phyloP scores from a whole-genome alignment of 805 yeast genomes.

The Zygoascus ofunaensis region DNA sequence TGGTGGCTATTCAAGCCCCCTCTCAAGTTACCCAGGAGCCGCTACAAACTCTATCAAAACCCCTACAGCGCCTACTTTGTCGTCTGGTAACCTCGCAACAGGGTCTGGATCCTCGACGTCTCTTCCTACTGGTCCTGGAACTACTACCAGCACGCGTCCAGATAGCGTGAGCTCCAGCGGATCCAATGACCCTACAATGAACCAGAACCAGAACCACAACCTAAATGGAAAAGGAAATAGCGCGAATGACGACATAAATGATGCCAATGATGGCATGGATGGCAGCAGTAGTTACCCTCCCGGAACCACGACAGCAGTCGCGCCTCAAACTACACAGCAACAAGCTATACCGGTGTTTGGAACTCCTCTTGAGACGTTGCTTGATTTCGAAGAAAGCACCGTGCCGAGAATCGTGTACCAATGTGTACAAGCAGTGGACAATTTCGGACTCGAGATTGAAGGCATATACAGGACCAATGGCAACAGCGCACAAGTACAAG shows the following conservation, averaged over 20 bases:
- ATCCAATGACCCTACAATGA: not conserved
- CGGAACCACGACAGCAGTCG: conserved; percentile 22
- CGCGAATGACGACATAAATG: no score
- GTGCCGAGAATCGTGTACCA: conserved; percentile 86
- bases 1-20: not conserved
- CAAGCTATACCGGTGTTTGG: conserved; percentile 56
- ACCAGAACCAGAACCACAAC: not conserved
- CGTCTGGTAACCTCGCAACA: not conserved
- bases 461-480: conserved; percentile 88
- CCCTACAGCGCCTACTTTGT: not conserved
- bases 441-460: conserved; percentile 73
- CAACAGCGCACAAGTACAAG: conserved; percentile 62
- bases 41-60: not conserved
- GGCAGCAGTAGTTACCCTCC: conserved; percentile 25
- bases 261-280: no score
- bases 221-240: no score
- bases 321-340: not conserved
- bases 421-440: conserved; percentile 80
- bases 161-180: not conserved
- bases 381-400: conserved; percentile 77
- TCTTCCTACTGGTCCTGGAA: not conserved
- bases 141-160: not conserved
- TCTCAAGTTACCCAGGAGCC: not conserved
- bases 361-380: conserved; percentile 64
- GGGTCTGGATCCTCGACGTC: no score